phyloP scores from a whole-genome alignment of 176 grass and related monocot species.

The Bolboschoenus planiculmis region DNA sequence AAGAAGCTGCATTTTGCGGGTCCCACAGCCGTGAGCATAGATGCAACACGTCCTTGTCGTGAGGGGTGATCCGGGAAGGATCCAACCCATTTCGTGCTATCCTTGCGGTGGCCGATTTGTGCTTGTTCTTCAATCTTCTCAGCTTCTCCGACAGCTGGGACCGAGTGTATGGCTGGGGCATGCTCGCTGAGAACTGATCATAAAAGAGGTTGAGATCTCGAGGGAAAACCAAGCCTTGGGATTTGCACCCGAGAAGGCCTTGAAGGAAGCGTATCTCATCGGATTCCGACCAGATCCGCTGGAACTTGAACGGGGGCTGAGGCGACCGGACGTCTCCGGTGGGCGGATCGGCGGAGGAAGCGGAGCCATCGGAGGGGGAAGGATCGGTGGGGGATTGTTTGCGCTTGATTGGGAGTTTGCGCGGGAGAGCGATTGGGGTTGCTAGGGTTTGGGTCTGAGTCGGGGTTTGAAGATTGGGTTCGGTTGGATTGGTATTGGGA shows the following conservation, averaged over 20 bases:
- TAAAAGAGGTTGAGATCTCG: constrained; percentile 94
- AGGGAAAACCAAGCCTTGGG: constrained; percentile 83
- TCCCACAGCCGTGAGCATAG: constrained; percentile 93
- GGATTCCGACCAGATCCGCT: constrained; percentile 78
- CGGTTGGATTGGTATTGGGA: constrained; percentile 27
- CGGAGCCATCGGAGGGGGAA: constrained; percentile 27
- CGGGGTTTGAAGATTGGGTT: constrained; percentile 29
- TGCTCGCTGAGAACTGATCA: constrained; percentile 91
- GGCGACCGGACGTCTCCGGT: background rate
- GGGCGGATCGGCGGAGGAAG: constrained; percentile 11
- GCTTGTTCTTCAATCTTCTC: constrained; percentile 83
- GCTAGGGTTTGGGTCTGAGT: constrained; percentile 20
- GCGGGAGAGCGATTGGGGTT: constrained; percentile 31
- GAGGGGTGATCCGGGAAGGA: constrained; percentile 73
- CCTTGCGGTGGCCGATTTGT: constrained; percentile 39
- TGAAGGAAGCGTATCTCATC: constrained; percentile 85
- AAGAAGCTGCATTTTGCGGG: constrained; percentile 57
- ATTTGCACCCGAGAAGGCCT: constrained; percentile 73
- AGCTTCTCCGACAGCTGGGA: constrained; percentile 97
- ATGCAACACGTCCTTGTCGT: constrained; percentile 93
- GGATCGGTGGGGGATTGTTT: constrained; percentile 41
- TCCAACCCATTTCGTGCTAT: constrained; percentile 51
- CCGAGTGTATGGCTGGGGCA: constrained; percentile 80
- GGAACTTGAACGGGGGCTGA: constrained; percentile 53
- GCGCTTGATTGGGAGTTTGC: constrained; percentile 99